phyloP scores from a whole-genome alignment of 2,329 filamentous ascomycete species.

The Ophiostoma perfectum region DNA sequence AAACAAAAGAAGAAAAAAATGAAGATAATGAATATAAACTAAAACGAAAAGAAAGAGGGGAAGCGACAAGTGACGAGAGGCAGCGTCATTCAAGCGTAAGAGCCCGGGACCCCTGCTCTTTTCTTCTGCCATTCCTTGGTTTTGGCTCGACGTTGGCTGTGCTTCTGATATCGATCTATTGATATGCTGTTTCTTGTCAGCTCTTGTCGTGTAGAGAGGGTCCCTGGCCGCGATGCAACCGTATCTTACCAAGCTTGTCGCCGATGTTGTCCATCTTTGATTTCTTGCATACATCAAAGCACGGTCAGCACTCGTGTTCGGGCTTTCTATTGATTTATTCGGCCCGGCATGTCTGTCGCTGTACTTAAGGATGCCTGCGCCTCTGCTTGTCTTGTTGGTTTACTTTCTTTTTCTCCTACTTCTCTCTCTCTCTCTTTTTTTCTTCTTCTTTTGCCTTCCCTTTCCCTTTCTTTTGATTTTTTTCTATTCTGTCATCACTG shows the following conservation, averaged over 20 bases:
- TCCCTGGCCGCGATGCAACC: too few relatives aligned
- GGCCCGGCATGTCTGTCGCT: not conserved
- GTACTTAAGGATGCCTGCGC: not conserved
- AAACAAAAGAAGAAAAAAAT: not conserved
- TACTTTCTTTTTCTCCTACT: not conserved
- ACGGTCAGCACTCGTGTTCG: not conserved
- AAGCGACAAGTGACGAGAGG: not conserved
- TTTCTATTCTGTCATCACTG: not conserved
- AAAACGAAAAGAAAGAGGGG: slow-evolving; percentile 6
- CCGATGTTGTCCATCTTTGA: not conserved
- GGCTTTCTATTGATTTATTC: not conserved
- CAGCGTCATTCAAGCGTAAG: not conserved
- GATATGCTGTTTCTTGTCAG: not conserved
- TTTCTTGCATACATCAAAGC: not conserved
- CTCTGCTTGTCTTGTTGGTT: not conserved
- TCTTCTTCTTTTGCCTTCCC: not conserved
- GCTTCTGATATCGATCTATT: not conserved
- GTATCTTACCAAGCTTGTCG: not conserved
- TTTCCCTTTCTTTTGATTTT: not conserved
- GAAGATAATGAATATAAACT: too few relatives aligned
- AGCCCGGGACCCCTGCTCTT: not conserved
- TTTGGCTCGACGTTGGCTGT: too few relatives aligned
- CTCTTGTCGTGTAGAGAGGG: not conserved
- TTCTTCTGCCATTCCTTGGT: too few relatives aligned
- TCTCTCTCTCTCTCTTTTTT: not conserved